Percentiles rank a stretch among this genome's conserved stretches.
These are phyloP conservation scores for Rubus idaeus DNA, from an alignment of 306 rosid genomes.

Conservation along the genomic window DNA sequence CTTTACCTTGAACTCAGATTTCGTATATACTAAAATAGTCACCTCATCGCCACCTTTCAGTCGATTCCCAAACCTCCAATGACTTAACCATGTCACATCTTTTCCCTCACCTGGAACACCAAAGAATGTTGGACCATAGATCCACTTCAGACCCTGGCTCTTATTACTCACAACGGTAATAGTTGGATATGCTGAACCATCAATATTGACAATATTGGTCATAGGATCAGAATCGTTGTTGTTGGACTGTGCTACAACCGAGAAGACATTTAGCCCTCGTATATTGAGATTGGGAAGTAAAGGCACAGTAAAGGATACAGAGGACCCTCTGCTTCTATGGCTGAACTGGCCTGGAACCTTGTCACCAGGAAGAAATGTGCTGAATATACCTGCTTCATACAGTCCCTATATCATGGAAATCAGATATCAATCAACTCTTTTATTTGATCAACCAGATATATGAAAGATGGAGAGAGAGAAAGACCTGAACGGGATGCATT, in stretches of 20 bases:
- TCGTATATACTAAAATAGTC: background rate
- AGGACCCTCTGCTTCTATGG: background rate
- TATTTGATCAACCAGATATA: too few relatives aligned
- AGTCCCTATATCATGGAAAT: background rate
- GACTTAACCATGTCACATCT: slow-evolving; percentile 1
- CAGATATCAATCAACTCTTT: background rate
- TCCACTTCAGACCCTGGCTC: background rate
- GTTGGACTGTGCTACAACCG: background rate
- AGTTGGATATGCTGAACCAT: background rate
- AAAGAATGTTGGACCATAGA: background rate
- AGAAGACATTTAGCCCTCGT: background rate
- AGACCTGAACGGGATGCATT: background rate
- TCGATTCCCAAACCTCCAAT: background rate
- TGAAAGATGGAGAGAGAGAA: background rate
- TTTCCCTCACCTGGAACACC: background rate
- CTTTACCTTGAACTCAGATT: background rate
- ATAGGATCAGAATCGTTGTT: background rate
- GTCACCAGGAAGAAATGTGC: background rate
- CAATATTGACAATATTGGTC: background rate
- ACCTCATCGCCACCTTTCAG: background rate
- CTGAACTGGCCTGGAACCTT: background rate
- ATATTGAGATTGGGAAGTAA: background rate
- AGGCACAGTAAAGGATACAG: background rate
- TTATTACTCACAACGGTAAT: background rate
- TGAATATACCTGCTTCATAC: background rate